A percentile compares a stretch with the other conserved stretches of the same genome.
These are phyloP conservation scores for Mycena crocata DNA, from an alignment of 768 basidiomycete species.

Conservation along the genomic window DNA sequence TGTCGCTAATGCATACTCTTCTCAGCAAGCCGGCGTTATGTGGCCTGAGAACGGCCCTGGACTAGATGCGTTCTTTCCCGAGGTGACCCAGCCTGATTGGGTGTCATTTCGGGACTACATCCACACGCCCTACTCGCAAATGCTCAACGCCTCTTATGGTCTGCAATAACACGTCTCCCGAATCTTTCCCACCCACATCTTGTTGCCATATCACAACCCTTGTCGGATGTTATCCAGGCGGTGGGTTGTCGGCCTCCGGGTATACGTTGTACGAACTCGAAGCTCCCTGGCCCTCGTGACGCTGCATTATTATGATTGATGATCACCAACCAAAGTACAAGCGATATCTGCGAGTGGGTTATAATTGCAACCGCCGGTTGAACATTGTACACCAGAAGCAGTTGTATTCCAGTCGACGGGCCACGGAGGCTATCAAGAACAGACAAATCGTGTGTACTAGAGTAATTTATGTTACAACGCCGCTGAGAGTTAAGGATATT, in stretches of 20 bases:
- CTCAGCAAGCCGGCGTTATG: slow-evolving; percentile 17
- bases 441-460: background rate
- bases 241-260: background rate
- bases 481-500: background rate
- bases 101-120: slow-evolving; percentile 34
- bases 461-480: background rate
- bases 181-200: background rate
- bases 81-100: slow-evolving; percentile 35
- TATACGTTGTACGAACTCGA: background rate
- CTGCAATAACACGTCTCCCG: slow-evolving; percentile 15
- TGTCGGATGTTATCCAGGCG: background rate
- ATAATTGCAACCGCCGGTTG: background rate
- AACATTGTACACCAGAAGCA: slow-evolving; percentile 8
- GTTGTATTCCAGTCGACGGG: background rate
- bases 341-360: background rate
- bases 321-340: background rate
- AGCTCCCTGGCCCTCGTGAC: background rate
- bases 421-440: background rate
- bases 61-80: slow-evolving; percentile 33
- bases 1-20: background rate
- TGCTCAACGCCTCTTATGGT: slow-evolving; percentile 28
- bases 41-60: slow-evolving; percentile 33
- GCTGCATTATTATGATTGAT: slow-evolving; percentile 11
- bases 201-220: background rate
- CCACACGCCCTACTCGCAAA: slow-evolving; percentile 25